Base-by-base conservation (phyloP, 225 moss, liverwort and hornwort genomes). In the Sphagnum tenellum region DNA sequence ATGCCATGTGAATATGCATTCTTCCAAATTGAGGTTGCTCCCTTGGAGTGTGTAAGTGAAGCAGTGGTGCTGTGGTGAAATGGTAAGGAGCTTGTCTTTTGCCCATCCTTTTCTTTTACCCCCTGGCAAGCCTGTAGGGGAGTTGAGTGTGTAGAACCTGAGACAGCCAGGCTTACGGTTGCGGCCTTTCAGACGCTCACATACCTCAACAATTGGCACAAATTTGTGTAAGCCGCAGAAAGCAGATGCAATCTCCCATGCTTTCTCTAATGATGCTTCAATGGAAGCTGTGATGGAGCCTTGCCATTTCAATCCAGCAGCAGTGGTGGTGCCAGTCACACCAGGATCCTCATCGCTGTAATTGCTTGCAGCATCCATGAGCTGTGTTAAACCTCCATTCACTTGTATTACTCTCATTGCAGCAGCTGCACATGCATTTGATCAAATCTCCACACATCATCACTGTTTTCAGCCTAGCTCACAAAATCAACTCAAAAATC, bases 71-170 rank as follows among this genome's bases (percentile, higher is more conserved):
- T 69, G 49, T 44, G 79, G 74, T 14, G 80, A 72, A 7, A 77
- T 67, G 55, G 58, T 64, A 8, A 80, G 9, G 10, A 84, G 80
- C 12, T 73, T 57, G 5, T 84, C 84, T 67, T 64, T 78, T 4
- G 77, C 80, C 77, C 80, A 84, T 13, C 81, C 83, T 62, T 76
- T 83, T 46, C 74, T 68, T 69, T 73, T 80, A 8, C 80, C 84
- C 0, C 77, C 77, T 0, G 80, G 84, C 8, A 80, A 64, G 10
- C 84, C 84, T 6, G 73, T 73, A 1, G 79, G 56, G 2, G 76
- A 79, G 69, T 70, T 63, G 56, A 80, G 66, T 8, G 84, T 80
- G 66, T 78, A 81, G 44, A 84, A 84, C 12, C 80, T 72, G 9
- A 77, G 57, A 65, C 84, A 84, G 46, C 84, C 80, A 2, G 77